Evolutionary conservation across 495 filamentous ascomycete species (phyloP).

Genomic region (Lophiotrema nucula): DNA sequence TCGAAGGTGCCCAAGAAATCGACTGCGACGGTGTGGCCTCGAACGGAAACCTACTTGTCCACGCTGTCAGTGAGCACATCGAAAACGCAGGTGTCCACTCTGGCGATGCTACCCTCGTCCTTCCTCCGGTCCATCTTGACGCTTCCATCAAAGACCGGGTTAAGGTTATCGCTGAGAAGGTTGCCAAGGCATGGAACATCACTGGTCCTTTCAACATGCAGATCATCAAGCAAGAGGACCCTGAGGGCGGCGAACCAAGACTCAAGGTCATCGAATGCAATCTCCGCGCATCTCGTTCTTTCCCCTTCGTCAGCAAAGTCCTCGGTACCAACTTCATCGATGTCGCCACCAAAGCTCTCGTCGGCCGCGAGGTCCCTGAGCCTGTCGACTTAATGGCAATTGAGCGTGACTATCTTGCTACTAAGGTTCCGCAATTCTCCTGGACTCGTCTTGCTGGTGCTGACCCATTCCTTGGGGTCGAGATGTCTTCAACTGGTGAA

Average conservation of each 20-base stretch:
- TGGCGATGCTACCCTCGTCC: conserved; percentile 84
- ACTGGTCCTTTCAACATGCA: conserved; percentile 99
- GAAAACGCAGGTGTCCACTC: conserved; percentile 97
- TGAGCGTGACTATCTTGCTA: conserved; percentile 88
- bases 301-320: conserved; percentile 97
- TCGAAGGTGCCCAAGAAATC: conserved; percentile 95
- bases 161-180: conserved; percentile 93
- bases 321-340: conserved; percentile 97
- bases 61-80: conserved; percentile 94
- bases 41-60: conserved; percentile 80
- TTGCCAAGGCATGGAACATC: conserved; percentile 94
- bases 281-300: conserved; percentile 93
- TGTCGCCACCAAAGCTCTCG: conserved; percentile 87
- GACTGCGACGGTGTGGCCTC: conserved; percentile 94
- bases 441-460: conserved; percentile 99
- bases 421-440: conserved; percentile 97
- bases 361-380: conserved; percentile 81
- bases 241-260: conserved; percentile 62
- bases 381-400: conserved; percentile 84
- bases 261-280: conserved; percentile 99
- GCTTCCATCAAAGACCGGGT: conserved; percentile 73
- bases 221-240: conserved; percentile 87
- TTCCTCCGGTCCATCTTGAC: conserved; percentile 82
- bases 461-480: conserved; percentile 95
- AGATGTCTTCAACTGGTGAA: conserved; percentile 96